Base-by-base conservation (phyloP, 2,329 filamentous ascomycete genomes). In the Colletotrichum gigasporum region DNA sequence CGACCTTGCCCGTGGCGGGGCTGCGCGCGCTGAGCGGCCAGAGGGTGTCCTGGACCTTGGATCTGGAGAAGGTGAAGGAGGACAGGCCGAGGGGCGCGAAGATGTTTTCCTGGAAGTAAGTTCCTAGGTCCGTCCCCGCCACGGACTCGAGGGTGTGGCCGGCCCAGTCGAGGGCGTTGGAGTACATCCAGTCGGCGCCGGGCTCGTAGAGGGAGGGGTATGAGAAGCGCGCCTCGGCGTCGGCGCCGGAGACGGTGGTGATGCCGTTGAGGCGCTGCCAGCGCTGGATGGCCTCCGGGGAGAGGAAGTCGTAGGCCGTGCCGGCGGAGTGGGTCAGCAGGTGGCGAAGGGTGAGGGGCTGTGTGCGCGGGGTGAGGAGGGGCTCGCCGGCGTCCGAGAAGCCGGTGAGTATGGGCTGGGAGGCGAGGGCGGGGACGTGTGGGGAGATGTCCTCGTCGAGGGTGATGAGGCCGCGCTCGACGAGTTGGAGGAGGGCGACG, bases 401-500 rank as follows among this genome's bases (percentile, higher is more conserved):
- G 3, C 79, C 81, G 4, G 71, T 75, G 2, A 87, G 66, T 44
- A 87, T 75, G 10, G 78, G 72, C 45, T 81, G 78, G 3, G 68
- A 60, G 5, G 75, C 78, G 4, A 86, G 73, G 18, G 80, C 80
- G 1, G 82, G 82, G 3, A 85, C 68, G 35, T 81, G 67, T 2
- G 54, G 34, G 0, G 76, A 70, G 0, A 86, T 71, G 68, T 85
- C 82, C 10, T 80, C 80, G 37, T 84, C 80, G 0, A 86, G 73
- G 3, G 68, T 72, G 8, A 85, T 68, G 7, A 79, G 71, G 2
- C 80, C 80, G 7, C 82, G 77, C 32, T 88, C 85, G 3, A 88
- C 82, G 52, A 82, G 80, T 63, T 86, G 83, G 26, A 88, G 69
- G 2, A 79, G 79, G 4, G 85, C 80, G 50, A 88, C 79, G 1